Percentiles rank a stretch among this genome's conserved stretches.
phyloP scores from a whole-genome alignment of 1,284 basidiomycete genomes.

The Cryptococcus sp. region DNA sequence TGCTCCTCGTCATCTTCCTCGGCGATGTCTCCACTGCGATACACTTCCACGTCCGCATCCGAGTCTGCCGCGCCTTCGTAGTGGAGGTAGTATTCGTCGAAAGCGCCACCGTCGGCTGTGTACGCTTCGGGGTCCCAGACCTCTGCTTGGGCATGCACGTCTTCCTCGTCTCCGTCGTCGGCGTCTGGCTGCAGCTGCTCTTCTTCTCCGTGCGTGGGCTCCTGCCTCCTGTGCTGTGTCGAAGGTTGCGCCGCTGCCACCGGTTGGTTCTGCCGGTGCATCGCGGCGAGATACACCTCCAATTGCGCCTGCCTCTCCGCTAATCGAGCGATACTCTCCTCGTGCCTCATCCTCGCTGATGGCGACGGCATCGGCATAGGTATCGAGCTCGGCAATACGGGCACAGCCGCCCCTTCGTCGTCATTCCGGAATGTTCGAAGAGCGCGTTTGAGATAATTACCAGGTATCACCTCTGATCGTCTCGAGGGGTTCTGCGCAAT shows the following conservation, averaged over 20 bases:
- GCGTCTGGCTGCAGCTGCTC: background rate
- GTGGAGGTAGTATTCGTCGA: conserved; percentile 18
- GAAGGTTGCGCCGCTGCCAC: background rate
- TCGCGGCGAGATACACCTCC: conserved; percentile 8
- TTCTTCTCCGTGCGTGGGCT: conserved; percentile 1
- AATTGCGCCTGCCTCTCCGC: conserved; percentile 10
- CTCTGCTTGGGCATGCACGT: background rate
- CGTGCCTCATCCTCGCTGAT: background rate
- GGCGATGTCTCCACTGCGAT: background rate
- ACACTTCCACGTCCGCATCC: too few species aligned
- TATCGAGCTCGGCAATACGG: conserved; percentile 5
- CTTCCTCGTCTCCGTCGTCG: conserved; percentile 1
- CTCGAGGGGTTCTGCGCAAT: background rate
- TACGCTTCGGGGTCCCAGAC: conserved; percentile 16
- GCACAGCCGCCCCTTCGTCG: background rate
- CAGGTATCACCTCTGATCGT: conserved; percentile 16
- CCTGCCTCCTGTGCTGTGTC: background rate
- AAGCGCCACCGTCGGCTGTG: conserved; percentile 4
- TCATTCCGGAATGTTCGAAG: conserved; percentile 12
- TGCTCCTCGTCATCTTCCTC: conserved; percentile 3
- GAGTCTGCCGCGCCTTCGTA: conserved; percentile 5
- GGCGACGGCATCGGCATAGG: conserved; percentile 1
- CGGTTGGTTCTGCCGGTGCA: background rate
- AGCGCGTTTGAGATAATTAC: conserved; percentile 18
- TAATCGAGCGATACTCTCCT: conserved; percentile 4